Base-by-base conservation (phyloP, 2,329 filamentous ascomycete species). In the Fusarium kyushuense region DNA sequence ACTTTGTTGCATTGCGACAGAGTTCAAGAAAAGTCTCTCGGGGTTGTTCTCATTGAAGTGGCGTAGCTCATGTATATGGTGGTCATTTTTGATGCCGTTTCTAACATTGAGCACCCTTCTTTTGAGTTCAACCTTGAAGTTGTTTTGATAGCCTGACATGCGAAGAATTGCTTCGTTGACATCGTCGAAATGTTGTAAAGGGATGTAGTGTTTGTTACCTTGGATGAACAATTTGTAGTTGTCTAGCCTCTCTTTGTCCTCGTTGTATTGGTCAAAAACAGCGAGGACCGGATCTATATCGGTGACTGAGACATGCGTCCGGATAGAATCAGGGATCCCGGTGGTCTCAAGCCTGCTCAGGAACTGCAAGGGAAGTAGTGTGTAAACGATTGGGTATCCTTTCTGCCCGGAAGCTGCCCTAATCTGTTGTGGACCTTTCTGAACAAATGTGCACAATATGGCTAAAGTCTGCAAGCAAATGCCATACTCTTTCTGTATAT, bases 331-430 rank as follows among this genome's bases (percentile, higher is more conserved):
- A 1, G 30, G 29, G n/a, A 60, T 12, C 1, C 3, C 7, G 3
- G 2, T 3, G 3, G 30, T 11, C 0, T 27, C 19, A 6, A 51
- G 11, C 1, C 57, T 7, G 4, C 10, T 17, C 3, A 71, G 46
- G 2, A 17, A 5, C 3, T 45, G 19, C 12, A 69, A 19, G 0
- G 69, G 60, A n/a, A 46, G 46, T 12, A 71, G 19, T 2, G 36
- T 64, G 10, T 72, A 72, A 5, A 40, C 23, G 1, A 64, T 27
- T 2, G 60, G 67, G 30, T 48, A 47, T 1, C 69, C 69, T 7
- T 43, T 70, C 6, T n/a, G 17, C 1, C 40, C 57, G 9, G 11
- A 5, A 17, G 16, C 14, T 3, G 60, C 36, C 1, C 21, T 17
- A 5, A 62, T 54, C 8, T 65, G 54, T 21, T 30, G 46, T 0